Conservation (phyloP, 805 yeast genomes). For the Teunomyces funiuensis region DNA sequence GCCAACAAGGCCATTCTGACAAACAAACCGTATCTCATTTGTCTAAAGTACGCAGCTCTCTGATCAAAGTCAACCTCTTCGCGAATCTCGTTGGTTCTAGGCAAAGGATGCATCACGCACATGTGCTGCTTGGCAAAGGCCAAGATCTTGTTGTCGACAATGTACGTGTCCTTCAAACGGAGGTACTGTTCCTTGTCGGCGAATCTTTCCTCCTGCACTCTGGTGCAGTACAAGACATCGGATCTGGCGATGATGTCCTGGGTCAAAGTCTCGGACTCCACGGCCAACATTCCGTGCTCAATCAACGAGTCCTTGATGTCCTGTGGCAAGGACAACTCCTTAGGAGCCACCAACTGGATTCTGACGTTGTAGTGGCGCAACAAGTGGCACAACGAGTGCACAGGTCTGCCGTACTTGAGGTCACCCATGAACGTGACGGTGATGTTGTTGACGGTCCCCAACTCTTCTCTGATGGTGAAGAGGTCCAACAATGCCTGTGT, state of each 20-base stretch:
- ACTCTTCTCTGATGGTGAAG: constrained; percentile 97
- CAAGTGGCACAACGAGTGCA: constrained; percentile 90
- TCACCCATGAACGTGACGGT: constrained; percentile 99
- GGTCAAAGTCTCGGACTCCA: constrained; percentile 75
- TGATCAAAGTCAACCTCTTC: constrained; percentile 99
- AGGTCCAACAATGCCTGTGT: constrained; percentile 96
- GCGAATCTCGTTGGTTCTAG: constrained; percentile 93
- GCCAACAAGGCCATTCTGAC: constrained; percentile 99
- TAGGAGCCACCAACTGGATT: constrained; percentile 88
- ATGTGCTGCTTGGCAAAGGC: constrained; percentile 94
- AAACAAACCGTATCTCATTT: constrained; percentile 97
- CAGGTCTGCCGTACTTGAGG: constrained; percentile 96
- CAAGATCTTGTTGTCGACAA: constrained; percentile 89
- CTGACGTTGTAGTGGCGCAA: constrained; percentile 91
- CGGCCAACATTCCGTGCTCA: constrained; percentile 64
- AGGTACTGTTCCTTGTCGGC: constrained; percentile 71
- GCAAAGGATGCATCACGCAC: constrained; percentile 99
- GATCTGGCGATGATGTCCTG: constrained; percentile 84
- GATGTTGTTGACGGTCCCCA: constrained; percentile 97
- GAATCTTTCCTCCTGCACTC: constrained; percentile 98
- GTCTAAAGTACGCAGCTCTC: constrained; percentile 99
- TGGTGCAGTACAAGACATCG: constrained; percentile 95
- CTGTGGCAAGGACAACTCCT: constrained; percentile 80
- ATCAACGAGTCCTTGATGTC: constrained; percentile 65
- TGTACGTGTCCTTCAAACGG: constrained; percentile 85